phyloP scores from a whole-genome alignment of 345 rosid species.

The Lumnitzera racemosa region DNA sequence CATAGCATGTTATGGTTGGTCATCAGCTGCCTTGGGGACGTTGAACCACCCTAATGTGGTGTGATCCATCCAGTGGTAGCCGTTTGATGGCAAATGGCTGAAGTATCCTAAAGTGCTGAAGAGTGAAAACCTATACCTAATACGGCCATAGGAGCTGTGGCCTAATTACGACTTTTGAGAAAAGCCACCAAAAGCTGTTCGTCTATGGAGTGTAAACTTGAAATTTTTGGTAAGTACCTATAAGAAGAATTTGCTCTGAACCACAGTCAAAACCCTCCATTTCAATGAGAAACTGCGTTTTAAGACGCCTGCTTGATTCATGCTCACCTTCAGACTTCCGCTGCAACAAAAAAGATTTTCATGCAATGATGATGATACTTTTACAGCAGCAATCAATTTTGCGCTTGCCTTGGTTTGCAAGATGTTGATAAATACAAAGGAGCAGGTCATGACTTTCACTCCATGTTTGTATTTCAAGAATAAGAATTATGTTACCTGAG shows the following conservation, averaged over 20 bases:
- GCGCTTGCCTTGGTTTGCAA: no score
- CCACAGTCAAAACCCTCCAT: slow-evolving; percentile 96
- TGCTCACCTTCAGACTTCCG: slow-evolving; percentile 99
- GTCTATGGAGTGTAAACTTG: not conserved
- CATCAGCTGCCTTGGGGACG: no score
- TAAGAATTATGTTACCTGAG: slow-evolving; percentile 55
- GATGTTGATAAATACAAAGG: no score
- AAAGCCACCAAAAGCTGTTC: not conserved
- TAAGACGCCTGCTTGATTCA: slow-evolving; percentile 91
- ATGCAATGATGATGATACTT: slow-evolving; percentile 7
- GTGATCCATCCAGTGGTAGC: no score
- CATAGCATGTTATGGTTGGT: no score
- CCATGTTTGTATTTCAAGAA: slow-evolving; percentile 3
- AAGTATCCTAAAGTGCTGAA: no score
- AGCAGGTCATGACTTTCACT: not conserved
- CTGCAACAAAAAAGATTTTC: slow-evolving; percentile 35
- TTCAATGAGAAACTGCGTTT: slow-evolving; percentile 92
- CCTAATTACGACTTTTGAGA: no score
- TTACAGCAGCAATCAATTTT: not conserved
- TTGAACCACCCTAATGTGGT: no score
- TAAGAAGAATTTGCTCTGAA: slow-evolving; percentile 86
- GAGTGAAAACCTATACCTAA: not conserved
- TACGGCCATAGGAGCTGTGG: no score
- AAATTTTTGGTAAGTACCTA: slow-evolving; percentile 44
- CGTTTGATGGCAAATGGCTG: no score